These are phyloP conservation scores for Cyclotella sp. DNA, from an alignment of 108 stramenopile species.

Conservation along the genomic window DNA sequence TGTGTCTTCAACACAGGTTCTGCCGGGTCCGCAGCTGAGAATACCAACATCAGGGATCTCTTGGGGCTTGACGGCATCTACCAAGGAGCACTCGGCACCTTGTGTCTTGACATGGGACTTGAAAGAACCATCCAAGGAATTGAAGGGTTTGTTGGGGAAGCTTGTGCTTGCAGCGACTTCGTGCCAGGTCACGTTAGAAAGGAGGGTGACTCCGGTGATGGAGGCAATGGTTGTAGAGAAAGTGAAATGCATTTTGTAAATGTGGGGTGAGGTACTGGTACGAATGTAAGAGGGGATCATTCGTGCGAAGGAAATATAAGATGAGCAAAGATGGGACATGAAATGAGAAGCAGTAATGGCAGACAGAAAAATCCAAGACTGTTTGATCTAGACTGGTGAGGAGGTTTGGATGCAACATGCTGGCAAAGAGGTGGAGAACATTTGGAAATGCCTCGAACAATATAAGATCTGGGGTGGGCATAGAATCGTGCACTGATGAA, in stretches of 20 bases:
- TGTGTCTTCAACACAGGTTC: background rate
- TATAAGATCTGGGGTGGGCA: too few relatives aligned
- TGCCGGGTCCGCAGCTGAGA: background rate
- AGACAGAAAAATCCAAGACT: too few relatives aligned
- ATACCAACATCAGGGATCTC: background rate
- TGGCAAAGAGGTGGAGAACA: too few relatives aligned
- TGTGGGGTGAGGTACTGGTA: too few relatives aligned
- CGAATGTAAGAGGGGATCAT: too few relatives aligned
- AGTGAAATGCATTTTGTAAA: background rate
- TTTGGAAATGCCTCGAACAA: too few relatives aligned
- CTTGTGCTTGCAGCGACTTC: background rate
- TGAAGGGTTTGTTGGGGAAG: background rate
- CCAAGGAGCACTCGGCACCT: background rate
- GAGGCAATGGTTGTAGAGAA: conserved; percentile 1
- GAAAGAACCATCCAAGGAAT: background rate
- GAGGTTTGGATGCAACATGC: too few relatives aligned
- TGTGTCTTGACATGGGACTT: background rate
- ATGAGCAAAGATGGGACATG: too few relatives aligned
- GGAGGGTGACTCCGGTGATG: background rate
- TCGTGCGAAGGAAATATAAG: too few relatives aligned
- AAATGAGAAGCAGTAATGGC: too few relatives aligned
- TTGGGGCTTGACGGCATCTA: background rate
- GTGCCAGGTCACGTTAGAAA: background rate
- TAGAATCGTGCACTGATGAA: too few relatives aligned
- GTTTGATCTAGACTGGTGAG: too few relatives aligned